phyloP scores from a whole-genome alignment of 2,329 filamentous ascomycete genomes.

The Parastagonospora nodorum region DNA sequence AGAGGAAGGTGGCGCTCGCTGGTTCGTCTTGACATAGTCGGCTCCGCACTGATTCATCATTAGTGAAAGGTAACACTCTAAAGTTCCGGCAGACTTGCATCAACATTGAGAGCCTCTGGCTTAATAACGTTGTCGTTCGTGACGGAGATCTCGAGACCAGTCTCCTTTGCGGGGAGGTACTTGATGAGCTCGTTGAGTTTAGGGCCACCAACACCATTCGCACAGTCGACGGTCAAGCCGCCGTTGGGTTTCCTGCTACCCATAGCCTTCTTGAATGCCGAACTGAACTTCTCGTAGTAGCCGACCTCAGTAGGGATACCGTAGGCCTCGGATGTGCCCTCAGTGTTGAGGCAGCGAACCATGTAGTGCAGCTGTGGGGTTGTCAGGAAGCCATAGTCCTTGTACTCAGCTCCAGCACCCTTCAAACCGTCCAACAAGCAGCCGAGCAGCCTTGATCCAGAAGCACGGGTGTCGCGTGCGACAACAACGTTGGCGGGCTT shows the following conservation, averaged over 20 bases:
- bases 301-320: slow-evolving; percentile 87
- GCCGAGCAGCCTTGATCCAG: slow-evolving; percentile 79
- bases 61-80: slow-evolving; percentile 2
- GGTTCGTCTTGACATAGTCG: slow-evolving; percentile 96
- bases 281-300: slow-evolving; percentile 90
- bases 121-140: slow-evolving; percentile 93
- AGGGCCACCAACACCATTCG: slow-evolving; percentile 93
- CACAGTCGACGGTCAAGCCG: slow-evolving; percentile 84
- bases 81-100: slow-evolving; percentile 60
- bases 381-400: slow-evolving; percentile 89
- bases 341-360: slow-evolving; percentile 90
- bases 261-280: slow-evolving; percentile 84
- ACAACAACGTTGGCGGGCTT: slow-evolving; percentile 81
- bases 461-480: slow-evolving; percentile 90
- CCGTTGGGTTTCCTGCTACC: slow-evolving; percentile 72
- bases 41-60: slow-evolving; percentile 73
- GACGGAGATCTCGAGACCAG: slow-evolving; percentile 79
- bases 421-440: slow-evolving; percentile 81
- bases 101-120: slow-evolving; percentile 85
- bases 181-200: slow-evolving; percentile 88
- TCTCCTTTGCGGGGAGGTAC: slow-evolving; percentile 69
- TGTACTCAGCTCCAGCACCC: slow-evolving; percentile 73
- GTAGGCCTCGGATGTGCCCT: slow-evolving; percentile 84
- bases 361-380: slow-evolving; percentile 99
- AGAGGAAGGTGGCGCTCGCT: slow-evolving; percentile 82